Evolutionary conservation across 164 flowering plant genomes (phyloP).

Genomic region (Chimonanthus praecox): DNA sequence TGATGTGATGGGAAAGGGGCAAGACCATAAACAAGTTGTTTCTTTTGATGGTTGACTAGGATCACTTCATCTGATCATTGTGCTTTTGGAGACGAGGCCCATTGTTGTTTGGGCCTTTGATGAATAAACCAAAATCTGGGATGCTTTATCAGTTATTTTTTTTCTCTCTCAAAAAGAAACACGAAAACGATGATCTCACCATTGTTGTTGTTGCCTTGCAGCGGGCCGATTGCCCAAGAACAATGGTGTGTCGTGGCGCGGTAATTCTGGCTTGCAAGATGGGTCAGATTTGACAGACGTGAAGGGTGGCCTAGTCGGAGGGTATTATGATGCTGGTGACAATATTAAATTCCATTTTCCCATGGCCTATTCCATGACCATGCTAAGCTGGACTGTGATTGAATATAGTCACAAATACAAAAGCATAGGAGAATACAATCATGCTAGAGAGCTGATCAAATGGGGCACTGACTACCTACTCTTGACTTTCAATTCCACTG

Average conservation of each 20-base stretch:
- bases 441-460: constrained; percentile 63
- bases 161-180: too few relatives aligned
- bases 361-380: constrained; percentile 74
- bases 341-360: constrained; percentile 74
- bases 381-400: constrained; percentile 89
- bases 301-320: constrained; percentile 71
- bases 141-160: too few relatives aligned
- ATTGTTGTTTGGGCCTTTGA: too few relatives aligned
- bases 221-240: constrained; percentile 69
- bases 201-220: constrained; percentile 14
- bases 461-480: constrained; percentile 97
- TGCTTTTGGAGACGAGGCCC: too few relatives aligned
- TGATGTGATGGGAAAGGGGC: too few relatives aligned
- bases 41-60: too few relatives aligned
- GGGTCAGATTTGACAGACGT: constrained; percentile 39
- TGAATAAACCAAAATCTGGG: too few relatives aligned
- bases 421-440: constrained; percentile 51
- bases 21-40: too few relatives aligned
- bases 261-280: constrained; percentile 62
- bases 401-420: constrained; percentile 69
- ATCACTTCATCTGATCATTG: too few relatives aligned
- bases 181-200: too few relatives aligned
- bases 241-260: constrained; percentile 57
- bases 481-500: constrained; percentile 62
- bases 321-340: constrained; percentile 87